Evolutionary conservation across 2,329 filamentous ascomycete species (phyloP), one percentile per base, ranked within the genome.

Genomic region (Chaetomiaceae sp.): DNA sequence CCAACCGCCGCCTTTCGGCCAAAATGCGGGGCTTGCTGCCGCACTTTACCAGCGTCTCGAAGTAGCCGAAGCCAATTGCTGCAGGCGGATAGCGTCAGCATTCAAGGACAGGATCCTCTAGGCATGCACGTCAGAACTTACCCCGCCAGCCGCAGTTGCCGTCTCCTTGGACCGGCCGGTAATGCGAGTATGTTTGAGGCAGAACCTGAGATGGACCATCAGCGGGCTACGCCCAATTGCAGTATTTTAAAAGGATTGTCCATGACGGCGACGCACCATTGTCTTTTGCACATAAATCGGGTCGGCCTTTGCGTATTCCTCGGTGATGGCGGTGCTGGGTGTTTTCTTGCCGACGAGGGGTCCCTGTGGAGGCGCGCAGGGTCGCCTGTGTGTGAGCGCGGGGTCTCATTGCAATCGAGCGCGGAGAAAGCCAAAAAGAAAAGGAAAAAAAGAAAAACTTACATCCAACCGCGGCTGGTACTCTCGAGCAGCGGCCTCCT

Each of bases 121-220:
- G 6, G 25, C 25, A 12, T 16, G 21, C 20, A 3, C 10, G 16
- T 19, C 31, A n/a, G 19, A 23, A 73, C 84, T 74, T 77, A 96
- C 92, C 93, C 85, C 92, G 82, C 92, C 93, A 97, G 63, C 92
- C 93, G 70, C 93, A 97, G 66, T 95, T 95, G 53, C 93, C 93
- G 71, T 97, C 92, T 47, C 93, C 92, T 68, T 87, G 85, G 66
- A 96, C 83, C 10, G 85, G 85, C 49, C 93, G 88, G 65, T 92
- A 96, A 66, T 90, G 85, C 17, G 89, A 87, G 68, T 95, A 96
- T 50, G 86, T 89, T 61, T 85, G 78, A 6, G 90, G 86, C 48
- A 99, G 78, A 17, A 84, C 79, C 90, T 95, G 60, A 23, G 23
- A 55, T 13, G 46, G 34, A 39, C 47, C 50, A 48, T 47, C 19